phyloP scores from a whole-genome alignment of 2,329 filamentous ascomycete species.

The Botrytis squamosa region DNA sequence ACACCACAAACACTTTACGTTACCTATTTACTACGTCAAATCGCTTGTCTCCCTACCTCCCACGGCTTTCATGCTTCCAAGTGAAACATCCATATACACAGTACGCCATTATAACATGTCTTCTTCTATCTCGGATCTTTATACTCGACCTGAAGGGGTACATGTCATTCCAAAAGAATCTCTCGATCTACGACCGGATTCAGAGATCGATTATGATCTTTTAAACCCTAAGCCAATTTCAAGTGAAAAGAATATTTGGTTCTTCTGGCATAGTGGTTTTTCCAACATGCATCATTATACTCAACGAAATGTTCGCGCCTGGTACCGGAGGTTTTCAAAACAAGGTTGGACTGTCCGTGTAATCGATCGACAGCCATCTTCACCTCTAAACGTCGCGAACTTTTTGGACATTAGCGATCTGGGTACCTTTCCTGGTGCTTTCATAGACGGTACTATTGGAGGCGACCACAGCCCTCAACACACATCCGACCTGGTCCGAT shows the following conservation, averaged over 20 bases:
- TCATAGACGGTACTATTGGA: constrained; percentile 48
- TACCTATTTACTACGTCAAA: background rate
- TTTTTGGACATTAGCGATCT: constrained; percentile 49
- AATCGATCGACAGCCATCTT: constrained; percentile 46
- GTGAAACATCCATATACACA: background rate
- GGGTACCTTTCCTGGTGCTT: constrained; percentile 49
- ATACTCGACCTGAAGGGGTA: constrained; percentile 43
- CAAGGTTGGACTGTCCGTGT: constrained; percentile 55
- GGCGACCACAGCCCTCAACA: constrained; percentile 54
- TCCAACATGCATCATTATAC: constrained; percentile 50
- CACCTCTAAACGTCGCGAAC: constrained; percentile 48
- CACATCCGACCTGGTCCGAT: constrained; percentile 57
- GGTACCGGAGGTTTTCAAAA: constrained; percentile 52
- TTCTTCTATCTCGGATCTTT: constrained; percentile 31
- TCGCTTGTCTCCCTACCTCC: too few species aligned
- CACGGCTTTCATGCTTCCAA: background rate
- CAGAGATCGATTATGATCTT: constrained; percentile 46
- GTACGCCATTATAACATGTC: constrained; percentile 22
- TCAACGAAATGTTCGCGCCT: constrained; percentile 53
- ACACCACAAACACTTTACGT: background rate
- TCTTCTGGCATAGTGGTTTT: constrained; percentile 57
- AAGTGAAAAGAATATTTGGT: constrained; percentile 55
- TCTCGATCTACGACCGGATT: constrained; percentile 48
- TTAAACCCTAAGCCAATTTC: constrained; percentile 43
- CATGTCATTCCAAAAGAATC: constrained; percentile 43